Evolutionary conservation across 805 yeast species (phyloP).

Genomic region (Barnettozyma sucrosica): DNA sequence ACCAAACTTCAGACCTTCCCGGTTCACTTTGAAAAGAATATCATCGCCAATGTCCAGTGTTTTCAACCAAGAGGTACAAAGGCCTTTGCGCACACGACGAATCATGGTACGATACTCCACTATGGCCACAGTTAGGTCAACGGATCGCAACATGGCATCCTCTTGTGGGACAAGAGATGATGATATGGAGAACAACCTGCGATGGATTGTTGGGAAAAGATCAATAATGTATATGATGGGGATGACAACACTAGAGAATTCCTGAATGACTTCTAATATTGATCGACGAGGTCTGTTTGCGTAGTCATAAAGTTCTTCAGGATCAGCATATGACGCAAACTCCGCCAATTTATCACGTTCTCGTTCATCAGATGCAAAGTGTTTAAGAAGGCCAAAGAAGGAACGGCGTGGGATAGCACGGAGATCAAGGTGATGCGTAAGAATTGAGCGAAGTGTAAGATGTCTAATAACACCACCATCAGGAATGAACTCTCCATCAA

Average conservation of each 20-base stretch:
- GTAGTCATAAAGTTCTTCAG: slow-evolving; percentile 81
- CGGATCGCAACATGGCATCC: slow-evolving; percentile 8
- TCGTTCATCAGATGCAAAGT: slow-evolving; percentile 67
- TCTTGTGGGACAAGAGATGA: slow-evolving; percentile 40
- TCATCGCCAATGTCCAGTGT: slow-evolving; percentile 41
- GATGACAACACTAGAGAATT: slow-evolving; percentile 68
- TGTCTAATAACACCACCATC: slow-evolving; percentile 60
- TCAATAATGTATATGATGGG: slow-evolving; percentile 77
- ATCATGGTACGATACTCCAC: slow-evolving; percentile 84
- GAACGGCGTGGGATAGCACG: slow-evolving; percentile 77
- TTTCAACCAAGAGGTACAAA: slow-evolving; percentile 75
- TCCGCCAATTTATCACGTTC: slow-evolving; percentile 75
- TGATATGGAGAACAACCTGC: slow-evolving; percentile 82
- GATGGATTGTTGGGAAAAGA: slow-evolving; percentile 69
- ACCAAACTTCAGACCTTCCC: slow-evolving; percentile 37
- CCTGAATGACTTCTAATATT: slow-evolving; percentile 73
- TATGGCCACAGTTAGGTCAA: slow-evolving; percentile 75
- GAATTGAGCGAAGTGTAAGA: slow-evolving; percentile 63
- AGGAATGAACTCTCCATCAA: slow-evolving; percentile 18
- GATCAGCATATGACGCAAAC: slow-evolving; percentile 63
- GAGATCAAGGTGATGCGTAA: slow-evolving; percentile 79
- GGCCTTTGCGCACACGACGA: slow-evolving; percentile 68
- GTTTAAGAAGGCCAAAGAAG: slow-evolving; percentile 69
- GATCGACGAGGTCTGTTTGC: slow-evolving; percentile 93
- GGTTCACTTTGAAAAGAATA: slow-evolving; percentile 46